A percentile compares a stretch with the other conserved stretches of the same genome.
Conservation (phyloP, 345 rosid species). For the Kandelia obovata region DNA sequence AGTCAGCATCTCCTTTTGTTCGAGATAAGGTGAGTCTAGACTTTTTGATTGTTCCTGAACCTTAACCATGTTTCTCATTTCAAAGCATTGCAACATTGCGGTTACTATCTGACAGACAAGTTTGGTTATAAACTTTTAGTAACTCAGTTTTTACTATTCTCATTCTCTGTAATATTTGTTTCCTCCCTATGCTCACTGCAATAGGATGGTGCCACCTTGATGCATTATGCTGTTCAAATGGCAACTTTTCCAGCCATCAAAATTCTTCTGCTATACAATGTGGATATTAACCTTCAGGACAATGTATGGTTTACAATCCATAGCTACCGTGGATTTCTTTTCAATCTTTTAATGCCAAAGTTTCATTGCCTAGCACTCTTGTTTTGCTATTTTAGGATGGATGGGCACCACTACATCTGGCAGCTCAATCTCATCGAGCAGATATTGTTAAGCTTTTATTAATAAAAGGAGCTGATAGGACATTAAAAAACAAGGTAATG, state of each 20-base stretch:
- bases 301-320: conserved; percentile 39
- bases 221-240: conserved; percentile 89
- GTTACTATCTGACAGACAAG: not conserved
- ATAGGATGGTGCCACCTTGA: conserved; percentile 81
- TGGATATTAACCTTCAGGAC: conserved; percentile 77
- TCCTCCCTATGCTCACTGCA: conserved; percentile 13
- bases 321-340: not conserved
- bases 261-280: conserved; percentile 65
- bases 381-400: conserved; percentile 60
- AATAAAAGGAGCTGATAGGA: conserved; percentile 68
- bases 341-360: not conserved
- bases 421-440: conserved; percentile 75
- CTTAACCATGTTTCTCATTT: not conserved
- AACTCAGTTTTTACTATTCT: not conserved
- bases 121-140: not conserved
- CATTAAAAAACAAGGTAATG: conserved; percentile 25
- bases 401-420: conserved; percentile 90
- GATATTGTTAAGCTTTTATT: conserved; percentile 72
- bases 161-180: not conserved
- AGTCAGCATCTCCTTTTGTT: conserved; percentile 83
- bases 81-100: not conserved
- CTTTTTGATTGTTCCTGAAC: not conserved
- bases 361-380: not conserved
- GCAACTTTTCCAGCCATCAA: conserved; percentile 71
- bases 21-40: conserved; percentile 50